These are phyloP conservation scores for Cyclotella sp. DNA, from an alignment of 108 stramenopile species.

Conservation along the genomic window DNA sequence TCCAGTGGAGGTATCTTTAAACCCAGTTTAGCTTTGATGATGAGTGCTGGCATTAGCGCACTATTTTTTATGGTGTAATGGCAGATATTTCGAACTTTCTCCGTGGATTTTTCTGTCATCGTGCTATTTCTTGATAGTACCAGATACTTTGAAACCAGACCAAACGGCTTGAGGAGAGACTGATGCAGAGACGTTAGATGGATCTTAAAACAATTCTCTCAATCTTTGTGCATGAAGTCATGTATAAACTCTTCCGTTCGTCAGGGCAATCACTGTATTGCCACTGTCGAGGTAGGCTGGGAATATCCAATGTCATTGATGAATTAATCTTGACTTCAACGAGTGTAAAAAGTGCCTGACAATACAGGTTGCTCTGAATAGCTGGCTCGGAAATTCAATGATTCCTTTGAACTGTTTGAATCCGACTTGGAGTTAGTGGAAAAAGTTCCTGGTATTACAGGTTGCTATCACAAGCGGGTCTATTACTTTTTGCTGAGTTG, in stretches of 20 bases:
- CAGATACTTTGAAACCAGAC: neutral
- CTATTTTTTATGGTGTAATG: constrained; percentile 14
- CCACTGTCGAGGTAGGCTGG: neutral
- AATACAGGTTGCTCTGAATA: constrained; percentile 35
- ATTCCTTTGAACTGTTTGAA: neutral
- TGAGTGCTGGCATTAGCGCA: constrained; percentile 11
- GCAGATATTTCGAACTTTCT: neutral
- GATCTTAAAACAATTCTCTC: neutral
- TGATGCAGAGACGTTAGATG: constrained; percentile 7
- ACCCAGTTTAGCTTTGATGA: constrained; percentile 10
- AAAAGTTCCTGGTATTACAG: constrained; percentile 34
- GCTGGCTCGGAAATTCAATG: neutral
- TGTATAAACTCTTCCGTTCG: constrained; percentile 21
- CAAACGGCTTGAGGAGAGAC: constrained; percentile 38
- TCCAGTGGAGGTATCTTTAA: constrained; percentile 8
- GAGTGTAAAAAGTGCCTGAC: constrained; percentile 49
- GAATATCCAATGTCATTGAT: neutral
- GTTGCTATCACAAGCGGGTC: constrained; percentile 22
- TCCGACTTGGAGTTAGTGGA: constrained; percentile 8
- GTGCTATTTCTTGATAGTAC: neutral
- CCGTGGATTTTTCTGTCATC: neutral
- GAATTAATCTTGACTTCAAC: constrained; percentile 10
- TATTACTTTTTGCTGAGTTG: too few relatives aligned
- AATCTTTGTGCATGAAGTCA: constrained; percentile 31
- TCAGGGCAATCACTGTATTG: neutral